These are phyloP conservation scores for Penicillium sp. DNA, from an alignment of 2,329 filamentous ascomycete species.

Conservation along the genomic window DNA sequence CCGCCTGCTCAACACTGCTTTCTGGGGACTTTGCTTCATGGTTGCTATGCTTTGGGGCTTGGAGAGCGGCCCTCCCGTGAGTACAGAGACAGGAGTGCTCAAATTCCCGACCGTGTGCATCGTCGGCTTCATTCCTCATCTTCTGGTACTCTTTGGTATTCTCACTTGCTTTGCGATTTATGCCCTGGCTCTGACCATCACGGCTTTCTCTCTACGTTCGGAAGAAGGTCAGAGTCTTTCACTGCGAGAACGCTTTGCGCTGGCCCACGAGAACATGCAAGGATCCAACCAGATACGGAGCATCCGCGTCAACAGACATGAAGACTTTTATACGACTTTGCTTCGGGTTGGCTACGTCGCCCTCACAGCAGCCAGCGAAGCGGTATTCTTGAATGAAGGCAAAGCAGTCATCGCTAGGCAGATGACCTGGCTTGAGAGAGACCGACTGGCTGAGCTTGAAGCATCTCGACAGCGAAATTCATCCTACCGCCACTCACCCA, in stretches of 20 bases:
- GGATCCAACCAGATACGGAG: slow-evolving; percentile 83
- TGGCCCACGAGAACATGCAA: slow-evolving; percentile 86
- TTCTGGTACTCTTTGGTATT: slow-evolving; percentile 83
- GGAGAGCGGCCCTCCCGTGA: slow-evolving; percentile 48
- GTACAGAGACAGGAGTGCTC: slow-evolving; percentile 62
- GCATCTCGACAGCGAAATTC: slow-evolving; percentile 39
- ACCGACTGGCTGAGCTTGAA: slow-evolving; percentile 77
- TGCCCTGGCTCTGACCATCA: slow-evolving; percentile 71
- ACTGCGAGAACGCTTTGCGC: slow-evolving; percentile 62
- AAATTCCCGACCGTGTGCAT: slow-evolving; percentile 93
- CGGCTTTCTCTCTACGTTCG: slow-evolving; percentile 66
- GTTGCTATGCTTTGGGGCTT: slow-evolving; percentile 78
- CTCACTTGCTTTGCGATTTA: slow-evolving; percentile 76
- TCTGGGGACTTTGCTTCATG: slow-evolving; percentile 94
- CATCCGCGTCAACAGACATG: slow-evolving; percentile 77
- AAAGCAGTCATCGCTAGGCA: slow-evolving; percentile 70
- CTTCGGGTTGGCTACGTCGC: slow-evolving; percentile 84
- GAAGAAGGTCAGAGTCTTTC: slow-evolving; percentile 49
- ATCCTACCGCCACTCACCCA: slow-evolving; percentile 17
- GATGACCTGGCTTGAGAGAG: slow-evolving; percentile 90
- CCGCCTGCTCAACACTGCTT: slow-evolving; percentile 80
- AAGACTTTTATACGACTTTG: slow-evolving; percentile 94
- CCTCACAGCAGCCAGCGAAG: slow-evolving; percentile 90
- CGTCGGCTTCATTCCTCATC: slow-evolving; percentile 89
- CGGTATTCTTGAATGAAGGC: slow-evolving; percentile 93